phyloP scores from a whole-genome alignment of 1,139 yeast species.

The Hansenula anomala region DNA sequence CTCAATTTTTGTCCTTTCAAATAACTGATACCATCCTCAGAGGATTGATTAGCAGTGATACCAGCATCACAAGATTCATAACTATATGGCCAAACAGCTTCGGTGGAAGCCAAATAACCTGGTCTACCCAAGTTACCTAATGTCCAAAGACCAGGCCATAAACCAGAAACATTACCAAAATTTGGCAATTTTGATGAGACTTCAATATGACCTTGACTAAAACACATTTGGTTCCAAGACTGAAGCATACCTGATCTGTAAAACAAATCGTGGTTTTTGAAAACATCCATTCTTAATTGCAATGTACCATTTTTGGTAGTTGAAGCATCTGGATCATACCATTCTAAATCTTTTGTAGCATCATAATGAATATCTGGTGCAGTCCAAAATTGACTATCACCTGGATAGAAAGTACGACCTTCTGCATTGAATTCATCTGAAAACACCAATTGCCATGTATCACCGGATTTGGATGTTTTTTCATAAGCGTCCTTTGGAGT shows the following conservation, averaged over 20 bases:
- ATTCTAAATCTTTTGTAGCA: slow-evolving; percentile 79
- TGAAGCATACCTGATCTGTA: slow-evolving; percentile 86
- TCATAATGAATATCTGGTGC: slow-evolving; percentile 74
- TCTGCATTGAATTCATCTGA: slow-evolving; percentile 81
- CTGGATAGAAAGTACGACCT: slow-evolving; percentile 78
- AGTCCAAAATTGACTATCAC: slow-evolving; percentile 81
- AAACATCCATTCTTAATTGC: slow-evolving; percentile 67
- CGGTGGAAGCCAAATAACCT: slow-evolving; percentile 73
- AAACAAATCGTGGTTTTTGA: slow-evolving; percentile 60
- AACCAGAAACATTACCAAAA: slow-evolving; percentile 61
- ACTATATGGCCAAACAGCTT: slow-evolving; percentile 90
- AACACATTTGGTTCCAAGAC: slow-evolving; percentile 79
- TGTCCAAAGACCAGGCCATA: slow-evolving; percentile 93
- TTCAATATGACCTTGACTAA: slow-evolving; percentile 70
- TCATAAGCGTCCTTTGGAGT: slow-evolving; percentile 57
- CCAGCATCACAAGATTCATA: slow-evolving; percentile 82
- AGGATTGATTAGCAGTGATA: slow-evolving; percentile 83
- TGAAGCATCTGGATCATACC: slow-evolving; percentile 85
- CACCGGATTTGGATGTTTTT: slow-evolving; percentile 46
- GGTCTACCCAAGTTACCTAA: slow-evolving; percentile 85
- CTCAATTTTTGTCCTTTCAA: slow-evolving; percentile 73
- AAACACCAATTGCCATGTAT: slow-evolving; percentile 66
- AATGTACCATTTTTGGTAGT: slow-evolving; percentile 66
- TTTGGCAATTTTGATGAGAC: slow-evolving; percentile 70
- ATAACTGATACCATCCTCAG: slow-evolving; percentile 74